Conservation (phyloP, 257 asterid genomes). For the Lantana camara region DNA sequence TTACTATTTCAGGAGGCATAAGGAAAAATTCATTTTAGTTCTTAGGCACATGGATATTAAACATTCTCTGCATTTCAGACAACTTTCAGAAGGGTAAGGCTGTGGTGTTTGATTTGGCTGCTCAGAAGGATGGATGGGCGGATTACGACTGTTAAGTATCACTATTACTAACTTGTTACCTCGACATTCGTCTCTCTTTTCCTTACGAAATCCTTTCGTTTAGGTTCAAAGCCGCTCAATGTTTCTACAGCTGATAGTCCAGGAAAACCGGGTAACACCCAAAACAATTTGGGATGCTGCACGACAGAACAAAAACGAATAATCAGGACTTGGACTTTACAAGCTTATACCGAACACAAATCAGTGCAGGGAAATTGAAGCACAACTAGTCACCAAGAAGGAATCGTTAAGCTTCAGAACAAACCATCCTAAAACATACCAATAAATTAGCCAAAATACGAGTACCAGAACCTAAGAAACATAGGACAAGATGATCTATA, state of each 20-base stretch:
- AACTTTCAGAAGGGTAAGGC: constrained; percentile 89
- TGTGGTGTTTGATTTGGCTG: constrained; percentile 83
- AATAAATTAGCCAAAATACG: too few species aligned
- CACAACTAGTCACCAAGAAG: too few species aligned
- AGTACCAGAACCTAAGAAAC: too few species aligned
- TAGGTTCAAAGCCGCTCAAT: constrained; percentile 75
- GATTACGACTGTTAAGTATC: constrained; percentile 84
- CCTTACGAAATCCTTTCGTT: constrained; percentile 8
- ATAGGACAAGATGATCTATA: too few species aligned
- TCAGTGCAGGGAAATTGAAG: too few species aligned
- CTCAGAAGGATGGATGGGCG: constrained; percentile 86
- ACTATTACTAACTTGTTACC: too few species aligned
- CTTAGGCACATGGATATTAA: not conserved
- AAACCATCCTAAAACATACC: too few species aligned
- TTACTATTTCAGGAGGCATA: constrained; percentile 91
- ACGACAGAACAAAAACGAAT: constrained; percentile 42
- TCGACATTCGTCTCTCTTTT: too few species aligned
- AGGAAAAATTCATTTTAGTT: not conserved
- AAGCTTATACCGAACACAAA: constrained; percentile 30
- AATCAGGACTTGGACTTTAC: constrained; percentile 27
- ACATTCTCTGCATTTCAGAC: constrained; percentile 59
- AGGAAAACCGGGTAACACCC: constrained; percentile 48
- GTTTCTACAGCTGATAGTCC: constrained; percentile 57
- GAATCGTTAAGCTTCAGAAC: too few species aligned
- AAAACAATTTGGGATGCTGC: constrained; percentile 71